phyloP scores from a whole-genome alignment of 179 eudicot genomes.

The Gypsophila paniculata region DNA sequence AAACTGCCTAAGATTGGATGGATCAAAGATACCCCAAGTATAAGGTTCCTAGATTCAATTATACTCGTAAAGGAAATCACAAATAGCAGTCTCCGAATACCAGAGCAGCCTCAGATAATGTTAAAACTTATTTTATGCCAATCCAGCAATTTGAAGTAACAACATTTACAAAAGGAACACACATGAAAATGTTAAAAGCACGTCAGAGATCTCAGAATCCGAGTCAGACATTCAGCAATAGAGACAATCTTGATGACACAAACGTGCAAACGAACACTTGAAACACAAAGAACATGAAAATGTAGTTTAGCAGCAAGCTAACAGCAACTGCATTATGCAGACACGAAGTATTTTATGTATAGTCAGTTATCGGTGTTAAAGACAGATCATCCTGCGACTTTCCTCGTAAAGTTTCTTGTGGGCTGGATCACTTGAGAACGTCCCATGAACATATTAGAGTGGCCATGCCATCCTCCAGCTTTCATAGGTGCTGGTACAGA shows the following conservation, averaged over 20 bases:
- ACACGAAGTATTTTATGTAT: slow-evolving; percentile 8
- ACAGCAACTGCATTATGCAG: slow-evolving; percentile 6
- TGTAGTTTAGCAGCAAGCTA: slow-evolving; percentile 8
- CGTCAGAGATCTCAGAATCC: no score
- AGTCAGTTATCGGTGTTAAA: not conserved
- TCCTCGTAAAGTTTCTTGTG: slow-evolving; percentile 27
- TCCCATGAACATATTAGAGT: slow-evolving; percentile 30
- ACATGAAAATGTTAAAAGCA: no score
- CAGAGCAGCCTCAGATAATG: no score
- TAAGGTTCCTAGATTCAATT: no score
- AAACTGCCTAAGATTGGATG: no score
- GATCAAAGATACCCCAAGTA: no score
- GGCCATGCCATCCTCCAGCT: slow-evolving; percentile 40
- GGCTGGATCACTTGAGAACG: slow-evolving; percentile 35
- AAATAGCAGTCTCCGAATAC: no score
- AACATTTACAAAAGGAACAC: no score
- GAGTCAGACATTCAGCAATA: slow-evolving; percentile 8
- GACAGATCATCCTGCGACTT: slow-evolving; percentile 36
- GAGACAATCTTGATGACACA: not conserved
- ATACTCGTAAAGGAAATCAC: no score
- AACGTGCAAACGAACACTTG: not conserved
- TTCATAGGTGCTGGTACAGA: slow-evolving; percentile 53
- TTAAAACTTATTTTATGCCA: no score
- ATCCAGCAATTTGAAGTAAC: no score
- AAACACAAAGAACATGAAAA: slow-evolving; percentile 3